Evolutionary conservation across 192 early-diverging fungal species (phyloP).

Genomic region (Rhizoclosmatium sp.): DNA sequence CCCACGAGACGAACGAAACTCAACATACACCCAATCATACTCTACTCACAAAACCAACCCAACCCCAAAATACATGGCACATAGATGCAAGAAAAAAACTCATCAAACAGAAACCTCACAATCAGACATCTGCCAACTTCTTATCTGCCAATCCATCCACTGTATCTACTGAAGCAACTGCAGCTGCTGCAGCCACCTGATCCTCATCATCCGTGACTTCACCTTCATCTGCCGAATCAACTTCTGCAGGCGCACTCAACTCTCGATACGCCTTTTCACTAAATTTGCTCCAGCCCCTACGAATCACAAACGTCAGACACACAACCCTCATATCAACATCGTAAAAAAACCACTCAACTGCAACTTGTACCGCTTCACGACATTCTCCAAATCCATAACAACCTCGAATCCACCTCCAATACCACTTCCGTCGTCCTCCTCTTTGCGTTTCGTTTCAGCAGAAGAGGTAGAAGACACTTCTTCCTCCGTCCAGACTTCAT

Average conservation of each 20-base stretch:
- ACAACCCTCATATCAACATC: neutral
- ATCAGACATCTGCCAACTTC: too few relatives aligned
- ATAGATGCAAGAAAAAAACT: too few relatives aligned
- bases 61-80: too few relatives aligned
- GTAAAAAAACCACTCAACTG: conserved; percentile 25
- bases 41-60: too few relatives aligned
- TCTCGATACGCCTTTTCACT: conserved; percentile 35
- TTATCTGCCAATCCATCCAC: too few relatives aligned
- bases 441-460: neutral
- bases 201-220: conserved; percentile 19
- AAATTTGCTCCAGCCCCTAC: conserved; percentile 42
- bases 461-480: neutral
- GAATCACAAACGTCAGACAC: neutral
- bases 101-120: too few relatives aligned
- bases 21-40: too few relatives aligned
- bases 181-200: too few relatives aligned
- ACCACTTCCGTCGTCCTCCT: neutral
- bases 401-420: neutral
- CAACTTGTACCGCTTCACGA: conserved; percentile 32
- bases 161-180: too few relatives aligned
- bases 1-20: too few relatives aligned
- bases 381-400: conserved; percentile 14
- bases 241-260: conserved; percentile 30
- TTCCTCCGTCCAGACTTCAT: conserved; percentile 38
- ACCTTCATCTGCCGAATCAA: conserved; percentile 21